phyloP scores from a whole-genome alignment of 2,329 filamentous ascomycete species.

The Cordyceps farinosa region DNA sequence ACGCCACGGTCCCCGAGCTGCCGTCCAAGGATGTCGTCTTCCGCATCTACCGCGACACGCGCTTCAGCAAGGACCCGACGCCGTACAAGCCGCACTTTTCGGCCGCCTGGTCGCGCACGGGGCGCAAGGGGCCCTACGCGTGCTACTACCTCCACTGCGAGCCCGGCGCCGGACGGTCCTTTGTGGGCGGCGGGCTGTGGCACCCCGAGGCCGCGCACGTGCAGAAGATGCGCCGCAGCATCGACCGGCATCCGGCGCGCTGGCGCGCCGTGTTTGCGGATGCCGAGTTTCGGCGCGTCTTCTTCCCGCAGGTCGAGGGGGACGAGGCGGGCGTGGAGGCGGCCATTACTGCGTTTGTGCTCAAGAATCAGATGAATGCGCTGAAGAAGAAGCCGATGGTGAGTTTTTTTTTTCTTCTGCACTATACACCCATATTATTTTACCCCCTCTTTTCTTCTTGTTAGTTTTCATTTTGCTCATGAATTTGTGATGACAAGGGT shows the following conservation, averaged over 20 bases:
- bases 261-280: slow-evolving; percentile 66
- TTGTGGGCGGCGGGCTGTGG: slow-evolving; percentile 81
- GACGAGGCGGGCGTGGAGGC: slow-evolving; percentile 41
- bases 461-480: not conserved
- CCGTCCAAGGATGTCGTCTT: slow-evolving; percentile 84
- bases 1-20: slow-evolving; percentile 81
- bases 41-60: slow-evolving; percentile 81
- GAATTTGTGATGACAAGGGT: slow-evolving; percentile 47
- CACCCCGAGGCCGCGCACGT: slow-evolving; percentile 67
- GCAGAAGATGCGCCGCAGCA: slow-evolving; percentile 64
- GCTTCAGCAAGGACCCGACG: slow-evolving; percentile 79
- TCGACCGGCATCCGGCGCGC: slow-evolving; percentile 68
- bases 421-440: no score
- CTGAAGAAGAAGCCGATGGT: slow-evolving; percentile 87
- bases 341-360: slow-evolving; percentile 66
- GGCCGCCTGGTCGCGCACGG: slow-evolving; percentile 82
- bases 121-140: slow-evolving; percentile 81
- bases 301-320: slow-evolving; percentile 48
- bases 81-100: slow-evolving; percentile 90
- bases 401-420: slow-evolving; percentile 26
- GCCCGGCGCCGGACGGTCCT: slow-evolving; percentile 53
- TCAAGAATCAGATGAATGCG: slow-evolving; percentile 67
- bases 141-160: slow-evolving; percentile 85
- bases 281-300: slow-evolving; percentile 57
- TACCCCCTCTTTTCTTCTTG: not conserved